Evolutionary conservation across 495 filamentous ascomycete species (phyloP), one percentile per base, ranked within the genome.

Genomic region (Rostrohypoxylon terebratum): DNA sequence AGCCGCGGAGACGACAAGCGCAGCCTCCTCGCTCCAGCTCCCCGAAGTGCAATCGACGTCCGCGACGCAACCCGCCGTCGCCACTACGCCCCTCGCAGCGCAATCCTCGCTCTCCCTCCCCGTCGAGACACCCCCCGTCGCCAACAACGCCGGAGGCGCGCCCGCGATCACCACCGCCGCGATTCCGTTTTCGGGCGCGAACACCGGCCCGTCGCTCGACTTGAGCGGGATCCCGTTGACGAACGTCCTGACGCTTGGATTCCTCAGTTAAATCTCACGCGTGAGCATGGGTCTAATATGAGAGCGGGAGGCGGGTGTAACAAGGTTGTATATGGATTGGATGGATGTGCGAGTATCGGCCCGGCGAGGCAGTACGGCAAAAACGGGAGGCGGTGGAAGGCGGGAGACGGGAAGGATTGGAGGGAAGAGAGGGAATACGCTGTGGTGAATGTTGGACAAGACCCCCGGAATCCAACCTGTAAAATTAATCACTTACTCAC

Each of bases 201-300:
- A 69, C 62, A 40, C 73, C 44, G 63, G 72, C 1, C 68, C 72
- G 4, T 62, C 68, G 34, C 73, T 83, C 25, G 57, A 83, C 45
- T 73, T 83, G 42, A 75, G 50, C 65, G 76, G 75, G 0, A 59
- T 81, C 23, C 42, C 72, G 25, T 71, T 83, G 0, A 68, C 61
- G 23, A 80, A 73, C 13, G 71, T 68, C 18, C 51, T 83, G 23
- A 63, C 74, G 14, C 72, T 83, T 9, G 81, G 81, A 1, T 18
- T 36, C 7, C 55, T 59, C 18, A 34, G 53, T 25, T 34, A 42
- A 25, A n/a, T n/a, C n/a, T n/a, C n/a, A 10, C 11, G 40, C 40
- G 3, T 11, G 36, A 34, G 33, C 33, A 34, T 34, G 8, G 36
- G 8, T 1, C 8, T 4, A 38, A 33, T 51, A 16, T 34, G 23